A percentile compares a stretch with the other conserved stretches of the same genome.
Conservation (phyloP, 306 rosid species). For the Quercus berberidifolia region DNA sequence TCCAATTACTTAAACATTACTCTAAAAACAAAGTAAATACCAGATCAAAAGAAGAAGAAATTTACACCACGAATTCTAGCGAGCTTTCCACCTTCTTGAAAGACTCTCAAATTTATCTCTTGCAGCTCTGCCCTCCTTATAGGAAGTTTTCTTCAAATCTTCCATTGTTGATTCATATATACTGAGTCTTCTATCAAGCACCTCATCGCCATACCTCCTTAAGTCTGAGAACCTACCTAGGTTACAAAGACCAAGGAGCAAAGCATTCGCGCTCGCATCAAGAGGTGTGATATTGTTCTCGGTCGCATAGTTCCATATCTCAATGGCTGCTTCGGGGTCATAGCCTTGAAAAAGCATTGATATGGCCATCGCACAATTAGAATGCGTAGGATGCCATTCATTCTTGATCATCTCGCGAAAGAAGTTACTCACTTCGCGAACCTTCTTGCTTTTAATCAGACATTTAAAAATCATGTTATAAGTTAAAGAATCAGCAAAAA, state of each 20-base stretch:
- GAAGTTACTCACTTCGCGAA: slow-evolving; percentile 34
- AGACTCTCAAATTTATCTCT: slow-evolving; percentile 56
- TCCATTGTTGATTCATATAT: slow-evolving; percentile 60
- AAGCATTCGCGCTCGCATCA: slow-evolving; percentile 52
- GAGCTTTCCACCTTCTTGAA: slow-evolving; percentile 50
- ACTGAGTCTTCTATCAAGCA: slow-evolving; percentile 44
- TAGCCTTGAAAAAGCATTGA: slow-evolving; percentile 53
- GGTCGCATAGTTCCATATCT: slow-evolving; percentile 57
- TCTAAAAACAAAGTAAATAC: background rate
- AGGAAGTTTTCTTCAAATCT: slow-evolving; percentile 44
- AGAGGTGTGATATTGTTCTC: slow-evolving; percentile 49
- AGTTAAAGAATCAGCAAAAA: slow-evolving; percentile 56
- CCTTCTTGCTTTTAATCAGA: slow-evolving; percentile 57
- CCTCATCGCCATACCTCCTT: slow-evolving; percentile 43
- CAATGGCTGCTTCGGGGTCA: slow-evolving; percentile 64
- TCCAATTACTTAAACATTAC: background rate
- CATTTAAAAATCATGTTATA: slow-evolving; percentile 69
- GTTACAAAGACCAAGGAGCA: slow-evolving; percentile 60
- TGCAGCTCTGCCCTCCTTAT: slow-evolving; percentile 46
- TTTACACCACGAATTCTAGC: slow-evolving; percentile 15
- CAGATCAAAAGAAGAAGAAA: background rate
- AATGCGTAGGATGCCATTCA: slow-evolving; percentile 45
- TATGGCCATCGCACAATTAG: slow-evolving; percentile 55
- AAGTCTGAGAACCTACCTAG: slow-evolving; percentile 49
- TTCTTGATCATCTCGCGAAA: slow-evolving; percentile 71